Conservation (phyloP, 2,329 filamentous ascomycete species). For the Fusarium staphyleae region DNA sequence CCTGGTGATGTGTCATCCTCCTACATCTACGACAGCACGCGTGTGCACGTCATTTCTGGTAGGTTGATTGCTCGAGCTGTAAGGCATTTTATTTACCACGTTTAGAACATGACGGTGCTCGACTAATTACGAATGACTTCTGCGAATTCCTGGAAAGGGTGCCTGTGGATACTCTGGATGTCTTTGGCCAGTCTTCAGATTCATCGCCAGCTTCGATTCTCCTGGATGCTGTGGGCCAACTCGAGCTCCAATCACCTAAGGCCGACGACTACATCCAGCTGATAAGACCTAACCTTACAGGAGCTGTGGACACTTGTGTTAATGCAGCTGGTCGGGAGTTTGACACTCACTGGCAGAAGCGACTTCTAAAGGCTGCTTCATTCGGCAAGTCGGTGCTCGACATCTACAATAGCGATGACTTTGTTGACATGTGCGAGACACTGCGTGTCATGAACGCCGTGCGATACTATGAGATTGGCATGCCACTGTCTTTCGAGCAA, state of each 20-base stretch:
- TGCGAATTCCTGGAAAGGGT: slow-evolving; percentile 98
- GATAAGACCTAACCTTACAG: slow-evolving; percentile 84
- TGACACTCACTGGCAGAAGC: slow-evolving; percentile 90
- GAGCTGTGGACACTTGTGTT: slow-evolving; percentile 93
- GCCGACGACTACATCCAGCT: slow-evolving; percentile 97
- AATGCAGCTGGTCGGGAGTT: slow-evolving; percentile 94
- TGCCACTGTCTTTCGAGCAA: slow-evolving; percentile 92
- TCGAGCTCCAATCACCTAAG: slow-evolving; percentile 94
- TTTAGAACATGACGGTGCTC: slow-evolving; percentile 79
- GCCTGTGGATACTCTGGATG: slow-evolving; percentile 82
- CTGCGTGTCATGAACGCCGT: slow-evolving; percentile 91
- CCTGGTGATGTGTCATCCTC: slow-evolving; percentile 77
- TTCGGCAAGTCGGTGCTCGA: slow-evolving; percentile 98
- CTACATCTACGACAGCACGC: slow-evolving; percentile 88
- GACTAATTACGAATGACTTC: slow-evolving; percentile 89
- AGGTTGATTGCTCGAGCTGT: slow-evolving; percentile 22
- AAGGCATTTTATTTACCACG: slow-evolving; percentile 11
- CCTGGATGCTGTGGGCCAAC: slow-evolving; percentile 87
- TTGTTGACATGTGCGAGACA: slow-evolving; percentile 97
- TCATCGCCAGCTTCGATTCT: slow-evolving; percentile 92
- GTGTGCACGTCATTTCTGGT: slow-evolving; percentile 88
- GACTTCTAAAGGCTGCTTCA: slow-evolving; percentile 92
- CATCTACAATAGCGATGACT: slow-evolving; percentile 97
- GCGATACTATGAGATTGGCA: slow-evolving; percentile 87
- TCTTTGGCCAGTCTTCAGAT: slow-evolving; percentile 87